These are phyloP conservation scores for Chlorencoelia australis DNA, from an alignment of 2,329 filamentous ascomycete genomes.

Conservation along the genomic window DNA sequence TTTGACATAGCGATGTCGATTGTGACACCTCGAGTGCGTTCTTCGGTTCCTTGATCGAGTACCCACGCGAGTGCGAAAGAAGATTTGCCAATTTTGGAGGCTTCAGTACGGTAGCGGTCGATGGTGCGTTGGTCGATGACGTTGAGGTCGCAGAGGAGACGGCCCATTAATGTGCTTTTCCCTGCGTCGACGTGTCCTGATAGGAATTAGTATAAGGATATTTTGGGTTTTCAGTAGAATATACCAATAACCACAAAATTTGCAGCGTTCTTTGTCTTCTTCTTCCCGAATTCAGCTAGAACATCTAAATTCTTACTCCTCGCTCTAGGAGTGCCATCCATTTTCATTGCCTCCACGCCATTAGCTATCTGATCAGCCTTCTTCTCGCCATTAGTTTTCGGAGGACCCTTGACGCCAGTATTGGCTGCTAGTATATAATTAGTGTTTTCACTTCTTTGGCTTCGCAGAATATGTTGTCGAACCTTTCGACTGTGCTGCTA, in stretches of 20 bases:
- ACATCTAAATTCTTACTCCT: constrained; percentile 79
- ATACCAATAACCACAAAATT: constrained; percentile 90
- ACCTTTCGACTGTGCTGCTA: constrained; percentile 84
- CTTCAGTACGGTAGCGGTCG: constrained; percentile 80
- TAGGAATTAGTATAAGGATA: constrained; percentile 10
- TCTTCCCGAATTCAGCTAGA: constrained; percentile 66
- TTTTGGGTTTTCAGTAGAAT: constrained; percentile 29
- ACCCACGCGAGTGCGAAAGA: constrained; percentile 98
- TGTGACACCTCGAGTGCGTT: constrained; percentile 81
- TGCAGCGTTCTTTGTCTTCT: constrained; percentile 65
- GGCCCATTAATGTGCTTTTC: constrained; percentile 95
- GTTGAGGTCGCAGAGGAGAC: constrained; percentile 80
- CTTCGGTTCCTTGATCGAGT: constrained; percentile 83
- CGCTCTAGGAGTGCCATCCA: constrained; percentile 45
- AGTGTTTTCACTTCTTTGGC: constrained; percentile 23
- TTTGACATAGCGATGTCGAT: constrained; percentile 94
- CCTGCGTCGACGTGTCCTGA: constrained; percentile 92
- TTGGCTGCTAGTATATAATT: constrained; percentile 34
- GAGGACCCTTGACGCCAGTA: constrained; percentile 29
- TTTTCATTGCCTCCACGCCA: constrained; percentile 35
- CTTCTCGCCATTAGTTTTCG: constrained; percentile 32
- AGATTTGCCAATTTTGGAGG: constrained; percentile 82
- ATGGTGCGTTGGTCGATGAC: constrained; percentile 82
- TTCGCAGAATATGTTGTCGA: constrained; percentile 37
- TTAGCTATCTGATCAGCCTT: constrained; percentile 34